These are phyloP conservation scores for Hysterangium stoloniferum DNA, from an alignment of 768 basidiomycete species.

Conservation along the genomic window DNA sequence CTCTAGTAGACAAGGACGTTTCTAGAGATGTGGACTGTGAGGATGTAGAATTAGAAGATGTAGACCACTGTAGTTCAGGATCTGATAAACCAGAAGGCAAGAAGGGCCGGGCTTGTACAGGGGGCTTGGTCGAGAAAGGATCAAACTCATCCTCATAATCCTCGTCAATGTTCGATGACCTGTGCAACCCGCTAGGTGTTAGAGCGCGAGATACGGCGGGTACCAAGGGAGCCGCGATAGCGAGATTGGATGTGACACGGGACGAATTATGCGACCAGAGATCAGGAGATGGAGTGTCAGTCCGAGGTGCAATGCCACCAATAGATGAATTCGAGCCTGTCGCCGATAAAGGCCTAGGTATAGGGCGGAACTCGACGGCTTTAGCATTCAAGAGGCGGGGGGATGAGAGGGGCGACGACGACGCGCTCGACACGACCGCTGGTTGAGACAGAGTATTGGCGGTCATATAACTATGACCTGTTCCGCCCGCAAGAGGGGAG, in stretches of 20 bases:
- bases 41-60: constrained; percentile 34
- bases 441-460: constrained; percentile 42
- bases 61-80: constrained; percentile 48
- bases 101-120: constrained; percentile 52
- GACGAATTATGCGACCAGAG: constrained; percentile 67
- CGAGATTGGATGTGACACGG: constrained; percentile 74
- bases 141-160: constrained; percentile 86
- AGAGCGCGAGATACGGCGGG: constrained; percentile 48
- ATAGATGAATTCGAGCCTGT: constrained; percentile 52
- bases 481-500: constrained; percentile 63
- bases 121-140: constrained; percentile 55
- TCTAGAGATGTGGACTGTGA: constrained; percentile 13
- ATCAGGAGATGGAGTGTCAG: constrained; percentile 84
- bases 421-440: constrained; percentile 74
- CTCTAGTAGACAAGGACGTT: constrained; percentile 3
- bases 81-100: constrained; percentile 37
- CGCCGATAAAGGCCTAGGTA: constrained; percentile 71
- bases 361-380: constrained; percentile 83
- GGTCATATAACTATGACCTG: constrained; percentile 48
- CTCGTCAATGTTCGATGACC: constrained; percentile 42
- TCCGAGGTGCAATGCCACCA: constrained; percentile 35
- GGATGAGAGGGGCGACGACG: constrained; percentile 77
- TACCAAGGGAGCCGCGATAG: constrained; percentile 84
- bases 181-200: constrained; percentile 66
- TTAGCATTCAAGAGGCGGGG: constrained; percentile 85